Conservation (phyloP, 1,284 basidiomycete genomes). For the Irpex sp. region DNA sequence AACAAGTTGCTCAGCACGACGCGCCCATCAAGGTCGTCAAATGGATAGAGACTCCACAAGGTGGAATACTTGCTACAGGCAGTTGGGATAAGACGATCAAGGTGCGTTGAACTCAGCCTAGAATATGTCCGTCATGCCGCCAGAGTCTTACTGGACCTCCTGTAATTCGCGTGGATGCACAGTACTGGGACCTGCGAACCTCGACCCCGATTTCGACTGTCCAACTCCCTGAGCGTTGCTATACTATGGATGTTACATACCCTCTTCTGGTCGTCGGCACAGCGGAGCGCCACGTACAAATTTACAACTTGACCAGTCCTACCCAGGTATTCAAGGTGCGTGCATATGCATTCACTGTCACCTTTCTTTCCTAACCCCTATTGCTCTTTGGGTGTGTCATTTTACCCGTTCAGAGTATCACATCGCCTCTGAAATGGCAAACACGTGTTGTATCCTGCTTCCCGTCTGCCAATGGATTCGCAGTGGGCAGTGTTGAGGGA, state of each 20-base stretch:
- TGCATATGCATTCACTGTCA: neutral
- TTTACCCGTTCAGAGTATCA: constrained; percentile 54
- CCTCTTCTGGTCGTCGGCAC: constrained; percentile 94
- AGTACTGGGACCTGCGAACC: constrained; percentile 91
- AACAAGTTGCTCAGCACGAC: constrained; percentile 82
- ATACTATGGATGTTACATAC: constrained; percentile 81
- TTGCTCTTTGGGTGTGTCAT: neutral
- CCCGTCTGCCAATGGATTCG: constrained; percentile 79
- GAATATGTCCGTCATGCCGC: neutral
- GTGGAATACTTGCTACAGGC: constrained; percentile 77
- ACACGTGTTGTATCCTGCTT: constrained; percentile 90
- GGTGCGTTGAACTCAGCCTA: constrained; percentile 36
- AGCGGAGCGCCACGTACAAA: constrained; percentile 87
- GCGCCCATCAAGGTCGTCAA: constrained; percentile 75
- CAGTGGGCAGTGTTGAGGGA: constrained; percentile 93
- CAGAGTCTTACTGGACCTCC: neutral
- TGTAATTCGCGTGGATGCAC: neutral
- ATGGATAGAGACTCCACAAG: constrained; percentile 69
- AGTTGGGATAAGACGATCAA: constrained; percentile 93
- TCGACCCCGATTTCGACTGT: constrained; percentile 75
- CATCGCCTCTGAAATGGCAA: constrained; percentile 91
- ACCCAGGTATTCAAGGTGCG: constrained; percentile 70
- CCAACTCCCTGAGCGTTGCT: constrained; percentile 85
- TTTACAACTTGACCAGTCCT: constrained; percentile 85
- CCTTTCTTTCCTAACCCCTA: neutral